Percentiles rank a stretch among this genome's conserved stretches.
These are phyloP conservation scores for Candida albicans DNA, from an alignment of 1,139 yeast genomes.

Conservation along the genomic window DNA sequence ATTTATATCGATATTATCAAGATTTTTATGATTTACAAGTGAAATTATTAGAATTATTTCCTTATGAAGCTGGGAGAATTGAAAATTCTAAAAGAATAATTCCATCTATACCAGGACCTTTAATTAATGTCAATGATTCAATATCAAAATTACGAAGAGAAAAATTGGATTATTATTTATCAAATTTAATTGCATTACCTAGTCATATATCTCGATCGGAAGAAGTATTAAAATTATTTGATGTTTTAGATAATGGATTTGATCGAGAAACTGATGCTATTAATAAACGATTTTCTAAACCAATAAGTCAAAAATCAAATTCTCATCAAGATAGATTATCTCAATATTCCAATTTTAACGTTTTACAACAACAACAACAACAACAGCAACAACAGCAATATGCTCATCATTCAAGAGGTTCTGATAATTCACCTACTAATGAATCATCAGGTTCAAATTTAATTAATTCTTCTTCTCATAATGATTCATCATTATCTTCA, in stretches of 20 bases:
- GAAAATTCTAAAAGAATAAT: slow-evolving; percentile 71
- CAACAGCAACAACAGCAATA: too few species aligned
- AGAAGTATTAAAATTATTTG: slow-evolving; percentile 72
- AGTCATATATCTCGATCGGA: slow-evolving; percentile 69
- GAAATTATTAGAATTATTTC: slow-evolving; percentile 76
- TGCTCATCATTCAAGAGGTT: slow-evolving; percentile 8
- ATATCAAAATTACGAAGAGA: slow-evolving; percentile 83
- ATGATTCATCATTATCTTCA: slow-evolving; percentile 6
- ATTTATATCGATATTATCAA: slow-evolving; percentile 86
- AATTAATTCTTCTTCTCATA: not conserved
- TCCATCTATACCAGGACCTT: slow-evolving; percentile 96
- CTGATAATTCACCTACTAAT: slow-evolving; percentile 23
- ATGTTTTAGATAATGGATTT: slow-evolving; percentile 59
- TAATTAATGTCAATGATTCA: slow-evolving; percentile 86
- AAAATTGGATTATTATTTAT: slow-evolving; percentile 81
- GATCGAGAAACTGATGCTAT: slow-evolving; percentile 32
- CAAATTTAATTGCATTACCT: slow-evolving; percentile 74
- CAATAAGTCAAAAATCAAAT: slow-evolving; percentile 42
- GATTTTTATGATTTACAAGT: slow-evolving; percentile 96
- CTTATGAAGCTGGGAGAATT: slow-evolving; percentile 89
- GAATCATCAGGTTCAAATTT: slow-evolving; percentile 13
- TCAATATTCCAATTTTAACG: slow-evolving; percentile 33
- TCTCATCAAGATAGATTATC: slow-evolving; percentile 46
- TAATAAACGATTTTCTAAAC: slow-evolving; percentile 34
- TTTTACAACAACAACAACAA: slow-evolving; percentile 6